Conservation (phyloP, 306 rosid genomes). For the barrel medic (Medicago truncatula) region MtrunA17r5.0-ANR NC_053042.1:15456001-15456500, state of each 20-base stretch:
- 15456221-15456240: conserved; percentile 54
- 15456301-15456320: conserved; percentile 40
- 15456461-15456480: conserved; percentile 32
- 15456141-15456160: conserved; percentile 73
- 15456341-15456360: conserved; percentile 43
- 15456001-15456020: neutral
- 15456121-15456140: conserved; percentile 90
- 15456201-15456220: conserved; percentile 38
- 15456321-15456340: conserved; percentile 45
- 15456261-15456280: conserved; percentile 46
- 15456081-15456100: conserved; percentile 88
- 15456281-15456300: conserved; percentile 44
- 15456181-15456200: conserved; percentile 3
- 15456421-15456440: conserved; percentile 20
- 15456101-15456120: conserved; percentile 95
- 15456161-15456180: conserved; percentile 5
- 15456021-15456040: neutral
- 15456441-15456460: conserved; percentile 37
- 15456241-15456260: conserved; percentile 29
- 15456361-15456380: conserved; percentile 44
- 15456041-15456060: conserved; percentile 15
- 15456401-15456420: conserved; percentile 35
- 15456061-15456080: conserved; percentile 19
- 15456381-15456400: conserved; percentile 38
- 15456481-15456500: conserved; percentile 9